Conservation (phyloP, 805 yeast genomes). For the Metschnikowia peoriensis region DNA sequence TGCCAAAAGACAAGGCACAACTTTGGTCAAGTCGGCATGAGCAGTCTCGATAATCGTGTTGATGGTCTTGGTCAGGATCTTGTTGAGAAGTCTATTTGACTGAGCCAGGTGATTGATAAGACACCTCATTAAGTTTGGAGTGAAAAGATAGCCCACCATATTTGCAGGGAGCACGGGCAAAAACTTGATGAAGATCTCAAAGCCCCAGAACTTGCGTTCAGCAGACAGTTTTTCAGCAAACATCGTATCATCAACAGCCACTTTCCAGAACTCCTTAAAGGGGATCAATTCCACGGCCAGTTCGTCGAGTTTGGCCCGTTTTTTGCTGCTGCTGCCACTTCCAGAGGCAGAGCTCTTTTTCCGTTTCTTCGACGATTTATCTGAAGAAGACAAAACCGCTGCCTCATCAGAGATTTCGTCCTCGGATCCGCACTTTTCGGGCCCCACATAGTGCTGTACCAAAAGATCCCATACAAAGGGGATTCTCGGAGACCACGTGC, state of each 20-base stretch:
- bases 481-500: constrained; percentile 70
- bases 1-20: constrained; percentile 29
- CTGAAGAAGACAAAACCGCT: constrained; percentile 9
- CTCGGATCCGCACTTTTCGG: not conserved
- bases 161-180: constrained; percentile 24
- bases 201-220: constrained; percentile 85
- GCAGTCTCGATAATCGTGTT: constrained; percentile 39
- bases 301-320: constrained; percentile 12
- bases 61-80: constrained; percentile 57
- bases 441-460: constrained; percentile 39
- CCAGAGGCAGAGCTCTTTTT: constrained; percentile 19
- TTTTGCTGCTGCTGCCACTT: constrained; percentile 12
- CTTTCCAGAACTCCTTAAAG: constrained; percentile 70
- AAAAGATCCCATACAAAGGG: constrained; percentile 76
- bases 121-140: constrained; percentile 67
- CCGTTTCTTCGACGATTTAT: constrained; percentile 23
- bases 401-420: constrained; percentile 10
- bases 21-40: constrained; percentile 38
- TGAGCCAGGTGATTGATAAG: constrained; percentile 75
- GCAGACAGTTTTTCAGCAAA: constrained; percentile 75
- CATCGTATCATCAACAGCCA: constrained; percentile 74
- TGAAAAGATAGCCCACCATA: constrained; percentile 38
- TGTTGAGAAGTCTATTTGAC: constrained; percentile 61
- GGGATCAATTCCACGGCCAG: constrained; percentile 31
- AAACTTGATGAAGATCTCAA: constrained; percentile 62